Conservation (phyloP, 352 stramenopile genomes). For the Phytophthora hibernalis region DNA sequence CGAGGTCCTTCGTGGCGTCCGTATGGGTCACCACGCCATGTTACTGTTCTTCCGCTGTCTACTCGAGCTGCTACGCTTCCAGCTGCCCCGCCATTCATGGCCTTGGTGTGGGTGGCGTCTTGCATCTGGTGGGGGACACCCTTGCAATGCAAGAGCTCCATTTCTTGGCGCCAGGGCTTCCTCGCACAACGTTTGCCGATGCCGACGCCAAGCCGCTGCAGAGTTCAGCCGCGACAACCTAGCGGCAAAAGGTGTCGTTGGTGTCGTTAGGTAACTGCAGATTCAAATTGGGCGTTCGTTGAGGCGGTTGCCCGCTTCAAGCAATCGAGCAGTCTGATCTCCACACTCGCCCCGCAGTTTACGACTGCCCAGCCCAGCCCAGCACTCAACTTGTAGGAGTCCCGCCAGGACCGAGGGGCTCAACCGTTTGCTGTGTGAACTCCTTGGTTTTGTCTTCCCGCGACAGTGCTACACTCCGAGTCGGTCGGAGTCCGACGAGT, state of each 20-base stretch:
- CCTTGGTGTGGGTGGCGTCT: background rate
- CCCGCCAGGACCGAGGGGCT: too few relatives aligned
- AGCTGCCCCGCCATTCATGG: constrained; percentile 7
- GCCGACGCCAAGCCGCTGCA: too few relatives aligned
- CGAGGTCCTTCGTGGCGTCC: too few relatives aligned
- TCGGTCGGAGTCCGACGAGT: too few relatives aligned
- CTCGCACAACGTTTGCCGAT: too few relatives aligned
- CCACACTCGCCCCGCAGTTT: background rate
- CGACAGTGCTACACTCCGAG: too few relatives aligned
- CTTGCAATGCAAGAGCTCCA: background rate
- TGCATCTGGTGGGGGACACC: constrained; percentile 16
- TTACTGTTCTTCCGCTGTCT: constrained; percentile 15
- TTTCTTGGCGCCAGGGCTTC: background rate
- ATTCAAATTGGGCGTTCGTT: background rate
- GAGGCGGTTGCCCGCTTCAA: background rate
- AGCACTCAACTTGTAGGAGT: too few relatives aligned
- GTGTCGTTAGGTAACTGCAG: too few relatives aligned
- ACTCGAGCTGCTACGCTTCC: constrained; percentile 14
- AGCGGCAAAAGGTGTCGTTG: too few relatives aligned
- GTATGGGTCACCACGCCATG: too few relatives aligned
- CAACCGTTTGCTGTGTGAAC: background rate
- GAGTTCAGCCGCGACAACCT: too few relatives aligned
- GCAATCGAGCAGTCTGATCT: background rate
- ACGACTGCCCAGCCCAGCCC: background rate
- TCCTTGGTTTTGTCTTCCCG: background rate